Conservation (phyloP, 805 yeast genomes). For the Hanseniaspora taiwanica region DNA sequence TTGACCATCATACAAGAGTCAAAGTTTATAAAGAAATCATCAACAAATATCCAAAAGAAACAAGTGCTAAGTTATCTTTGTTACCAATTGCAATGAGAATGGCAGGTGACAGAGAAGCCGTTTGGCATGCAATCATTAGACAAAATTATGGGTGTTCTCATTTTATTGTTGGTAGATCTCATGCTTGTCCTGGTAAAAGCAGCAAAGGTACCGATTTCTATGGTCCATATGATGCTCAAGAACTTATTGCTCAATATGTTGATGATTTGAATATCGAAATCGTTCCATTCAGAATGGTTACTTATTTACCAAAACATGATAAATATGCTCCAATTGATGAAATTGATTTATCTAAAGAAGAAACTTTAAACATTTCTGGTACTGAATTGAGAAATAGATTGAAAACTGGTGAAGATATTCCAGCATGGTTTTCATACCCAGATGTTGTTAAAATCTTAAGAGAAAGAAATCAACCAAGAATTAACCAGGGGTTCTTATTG, state of each 20-base stretch:
- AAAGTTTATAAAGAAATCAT: conserved; percentile 86
- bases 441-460: conserved; percentile 87
- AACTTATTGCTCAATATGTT: conserved; percentile 59
- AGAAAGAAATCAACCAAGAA: conserved; percentile 87
- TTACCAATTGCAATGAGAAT: conserved; percentile 96
- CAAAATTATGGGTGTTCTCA: conserved; percentile 95
- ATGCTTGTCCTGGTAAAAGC: conserved; percentile 89
- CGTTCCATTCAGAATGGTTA: conserved; percentile 94
- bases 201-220: conserved; percentile 88
- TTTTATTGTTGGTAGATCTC: conserved; percentile 95
- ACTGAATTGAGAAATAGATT: conserved; percentile 85
- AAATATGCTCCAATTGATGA: conserved; percentile 92
- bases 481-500: conserved; percentile 75
- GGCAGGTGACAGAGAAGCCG: conserved; percentile 98
- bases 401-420: conserved; percentile 76
- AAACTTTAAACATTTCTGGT: conserved; percentile 86
- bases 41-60: conserved; percentile 86
- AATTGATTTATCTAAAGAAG: conserved; percentile 54
- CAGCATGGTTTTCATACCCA: conserved; percentile 95
- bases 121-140: conserved; percentile 96
- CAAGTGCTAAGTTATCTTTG: conserved; percentile 68
- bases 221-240: conserved; percentile 96
- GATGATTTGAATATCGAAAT: conserved; percentile 77
- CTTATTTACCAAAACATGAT: conserved; percentile 89
- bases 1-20: conserved; percentile 94